Conservation (phyloP, 768 basidiomycete genomes). For the Serpula lacrymans region DNA sequence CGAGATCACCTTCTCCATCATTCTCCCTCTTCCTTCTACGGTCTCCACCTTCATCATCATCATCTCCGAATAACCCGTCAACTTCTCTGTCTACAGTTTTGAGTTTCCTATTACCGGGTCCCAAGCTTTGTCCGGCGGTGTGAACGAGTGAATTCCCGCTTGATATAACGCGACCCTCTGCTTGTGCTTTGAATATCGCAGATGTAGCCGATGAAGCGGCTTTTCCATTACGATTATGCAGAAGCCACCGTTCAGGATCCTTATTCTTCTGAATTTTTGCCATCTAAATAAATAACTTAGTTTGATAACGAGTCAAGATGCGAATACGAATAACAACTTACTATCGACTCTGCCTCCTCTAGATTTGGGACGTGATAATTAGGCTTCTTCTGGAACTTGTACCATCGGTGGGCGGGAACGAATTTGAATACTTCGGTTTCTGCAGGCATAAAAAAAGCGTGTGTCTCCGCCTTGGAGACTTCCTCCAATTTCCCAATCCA, state of each 20-base stretch:
- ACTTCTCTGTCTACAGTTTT: conserved; percentile 68
- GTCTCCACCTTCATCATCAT: conserved; percentile 54
- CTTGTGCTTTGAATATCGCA: conserved; percentile 68
- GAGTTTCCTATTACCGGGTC: conserved; percentile 64
- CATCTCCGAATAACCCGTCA: conserved; percentile 62
- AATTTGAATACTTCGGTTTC: conserved; percentile 83
- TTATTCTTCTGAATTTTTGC: conserved; percentile 64
- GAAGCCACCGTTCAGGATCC: conserved; percentile 67
- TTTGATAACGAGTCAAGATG: neutral
- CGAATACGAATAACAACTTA: conserved; percentile 31
- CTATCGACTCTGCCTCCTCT: conserved; percentile 67
- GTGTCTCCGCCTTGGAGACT: conserved; percentile 61
- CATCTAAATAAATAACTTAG: conserved; percentile 16
- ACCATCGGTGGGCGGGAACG: conserved; percentile 85
- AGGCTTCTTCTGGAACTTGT: conserved; percentile 87
- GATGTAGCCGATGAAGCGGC: conserved; percentile 58
- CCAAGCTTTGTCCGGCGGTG: conserved; percentile 52
- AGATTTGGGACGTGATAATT: conserved; percentile 67
- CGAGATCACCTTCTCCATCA: conserved; percentile 76
- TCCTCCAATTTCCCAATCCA: conserved; percentile 88
- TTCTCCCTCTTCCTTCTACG: conserved; percentile 54
- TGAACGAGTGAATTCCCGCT: conserved; percentile 47
- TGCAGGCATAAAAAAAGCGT: conserved; percentile 83
- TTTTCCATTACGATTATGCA: conserved; percentile 59
- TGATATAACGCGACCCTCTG: conserved; percentile 41